These are phyloP conservation scores for Purpureocillium takamizusanense DNA, from an alignment of 2,329 filamentous ascomycete genomes.

Conservation along the genomic window DNA sequence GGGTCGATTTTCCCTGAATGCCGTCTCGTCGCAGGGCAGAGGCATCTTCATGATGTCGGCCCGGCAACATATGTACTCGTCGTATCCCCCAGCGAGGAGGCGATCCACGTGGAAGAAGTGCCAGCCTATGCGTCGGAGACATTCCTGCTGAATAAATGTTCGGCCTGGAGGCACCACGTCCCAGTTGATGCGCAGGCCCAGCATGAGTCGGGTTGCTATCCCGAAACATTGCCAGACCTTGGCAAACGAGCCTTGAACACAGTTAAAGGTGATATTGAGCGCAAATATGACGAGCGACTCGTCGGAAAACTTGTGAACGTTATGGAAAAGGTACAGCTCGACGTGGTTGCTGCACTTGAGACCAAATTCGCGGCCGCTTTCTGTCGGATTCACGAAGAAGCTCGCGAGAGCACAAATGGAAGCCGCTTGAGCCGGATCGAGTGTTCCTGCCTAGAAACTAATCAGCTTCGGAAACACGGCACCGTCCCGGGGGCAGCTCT, in stretches of 20 bases:
- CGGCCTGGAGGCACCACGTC: conserved; percentile 19
- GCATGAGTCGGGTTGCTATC: conserved; percentile 25
- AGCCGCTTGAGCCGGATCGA: conserved; percentile 25
- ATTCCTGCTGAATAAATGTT: conserved; percentile 26
- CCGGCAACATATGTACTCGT: conserved; percentile 27
- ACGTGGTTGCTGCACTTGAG: conserved; percentile 27
- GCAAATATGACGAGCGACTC: conserved; percentile 23
- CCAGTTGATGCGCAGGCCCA: conserved; percentile 30
- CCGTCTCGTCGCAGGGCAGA: conserved; percentile 23
- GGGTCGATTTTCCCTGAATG: conserved; percentile 20
- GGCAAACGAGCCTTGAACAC: conserved; percentile 24
- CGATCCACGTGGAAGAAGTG: conserved; percentile 28
- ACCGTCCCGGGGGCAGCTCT: conserved; percentile 1
- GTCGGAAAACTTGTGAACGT: conserved; percentile 27
- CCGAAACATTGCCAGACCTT: conserved; percentile 32
- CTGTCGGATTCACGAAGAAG: conserved; percentile 23
- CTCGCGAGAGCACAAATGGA: conserved; percentile 28
- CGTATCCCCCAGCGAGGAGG: conserved; percentile 28
- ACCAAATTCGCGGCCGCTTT: conserved; percentile 23
- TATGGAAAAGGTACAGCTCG: conserved; percentile 29
- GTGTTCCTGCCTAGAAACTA: conserved; percentile 17
- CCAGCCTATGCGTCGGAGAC: conserved; percentile 26
- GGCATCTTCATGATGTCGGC: conserved; percentile 28
- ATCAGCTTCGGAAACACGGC: not conserved
- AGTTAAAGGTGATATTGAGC: conserved; percentile 25